A percentile compares a stretch with the other conserved stretches of the same genome.
These are phyloP conservation scores for Pyracantha coccinea DNA, from an alignment of 331 rosid genomes.

Conservation along the genomic window DNA sequence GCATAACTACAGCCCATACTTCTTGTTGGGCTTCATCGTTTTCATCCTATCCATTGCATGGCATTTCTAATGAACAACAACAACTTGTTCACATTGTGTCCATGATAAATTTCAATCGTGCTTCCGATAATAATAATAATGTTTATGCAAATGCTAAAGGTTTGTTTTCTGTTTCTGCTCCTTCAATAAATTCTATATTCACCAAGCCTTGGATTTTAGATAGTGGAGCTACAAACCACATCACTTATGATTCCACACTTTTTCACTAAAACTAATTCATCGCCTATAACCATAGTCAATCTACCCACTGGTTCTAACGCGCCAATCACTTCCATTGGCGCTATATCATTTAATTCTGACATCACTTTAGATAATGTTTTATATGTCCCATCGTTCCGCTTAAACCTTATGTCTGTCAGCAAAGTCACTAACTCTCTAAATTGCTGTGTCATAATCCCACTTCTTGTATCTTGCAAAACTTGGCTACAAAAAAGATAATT, in stretches of 20 bases:
- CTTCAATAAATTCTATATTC: not conserved
- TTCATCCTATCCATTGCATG: too few relatives aligned
- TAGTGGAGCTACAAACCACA: not conserved
- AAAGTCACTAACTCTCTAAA: not conserved
- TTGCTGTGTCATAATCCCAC: not conserved
- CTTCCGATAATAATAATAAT: not conserved
- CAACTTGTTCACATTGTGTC: not conserved
- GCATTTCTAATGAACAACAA: too few relatives aligned
- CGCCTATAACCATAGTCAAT: not conserved
- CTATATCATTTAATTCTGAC: not conserved
- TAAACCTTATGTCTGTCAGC: not conserved
- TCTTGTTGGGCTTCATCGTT: too few relatives aligned
- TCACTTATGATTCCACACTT: not conserved
- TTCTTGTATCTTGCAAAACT: not conserved
- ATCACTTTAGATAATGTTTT: not conserved
- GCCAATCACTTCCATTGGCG: not conserved
- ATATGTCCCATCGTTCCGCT: not conserved
- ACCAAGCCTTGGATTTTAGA: not conserved
- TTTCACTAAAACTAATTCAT: not conserved
- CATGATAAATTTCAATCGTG: not conserved
- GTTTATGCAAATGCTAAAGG: not conserved
- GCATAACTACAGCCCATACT: too few relatives aligned
- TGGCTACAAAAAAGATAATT: conserved; percentile 9
- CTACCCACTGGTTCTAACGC: not conserved
- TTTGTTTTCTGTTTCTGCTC: not conserved